These are phyloP conservation scores for Termitomyces sp. DNA, from an alignment of 768 basidiomycete species.

Conservation along the genomic window DNA sequence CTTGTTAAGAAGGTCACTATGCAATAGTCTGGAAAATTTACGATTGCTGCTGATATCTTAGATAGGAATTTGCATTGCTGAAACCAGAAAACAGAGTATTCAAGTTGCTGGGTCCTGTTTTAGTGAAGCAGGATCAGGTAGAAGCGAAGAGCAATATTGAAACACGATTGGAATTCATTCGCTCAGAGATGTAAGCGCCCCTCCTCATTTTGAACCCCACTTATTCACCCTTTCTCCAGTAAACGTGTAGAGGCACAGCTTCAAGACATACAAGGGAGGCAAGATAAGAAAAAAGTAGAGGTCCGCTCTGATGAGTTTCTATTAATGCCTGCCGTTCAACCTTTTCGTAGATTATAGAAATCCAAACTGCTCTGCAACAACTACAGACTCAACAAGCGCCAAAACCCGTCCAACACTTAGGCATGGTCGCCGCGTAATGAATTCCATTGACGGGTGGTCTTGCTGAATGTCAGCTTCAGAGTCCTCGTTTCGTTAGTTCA, in stretches of 20 bases:
- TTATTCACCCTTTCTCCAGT: constrained; percentile 22
- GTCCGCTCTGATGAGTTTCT: constrained; percentile 35
- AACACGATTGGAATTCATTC: constrained; percentile 87
- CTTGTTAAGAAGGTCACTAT: constrained; percentile 75
- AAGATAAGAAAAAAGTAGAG: constrained; percentile 82
- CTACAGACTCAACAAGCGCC: constrained; percentile 27
- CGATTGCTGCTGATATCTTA: background rate
- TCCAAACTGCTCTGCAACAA: constrained; percentile 58
- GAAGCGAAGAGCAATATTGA: constrained; percentile 89
- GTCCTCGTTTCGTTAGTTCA: background rate
- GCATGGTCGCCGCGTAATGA: constrained; percentile 9
- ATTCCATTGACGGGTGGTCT: background rate
- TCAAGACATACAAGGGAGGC: constrained; percentile 70
- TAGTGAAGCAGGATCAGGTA: constrained; percentile 83
- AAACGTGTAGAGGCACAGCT: constrained; percentile 82
- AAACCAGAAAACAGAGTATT: constrained; percentile 78
- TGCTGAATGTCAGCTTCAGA: background rate
- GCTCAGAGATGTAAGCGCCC: constrained; percentile 72
- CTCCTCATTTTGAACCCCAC: background rate
- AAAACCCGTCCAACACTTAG: constrained; percentile 6
- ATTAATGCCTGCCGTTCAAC: constrained; percentile 7
- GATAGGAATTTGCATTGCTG: constrained; percentile 80
- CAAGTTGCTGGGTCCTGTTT: constrained; percentile 88
- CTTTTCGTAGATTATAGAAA: constrained; percentile 55
- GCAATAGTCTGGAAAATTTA: background rate